phyloP scores from a whole-genome alignment of 169 alveolate genomes.

The Plasmodium vinckei region DNA sequence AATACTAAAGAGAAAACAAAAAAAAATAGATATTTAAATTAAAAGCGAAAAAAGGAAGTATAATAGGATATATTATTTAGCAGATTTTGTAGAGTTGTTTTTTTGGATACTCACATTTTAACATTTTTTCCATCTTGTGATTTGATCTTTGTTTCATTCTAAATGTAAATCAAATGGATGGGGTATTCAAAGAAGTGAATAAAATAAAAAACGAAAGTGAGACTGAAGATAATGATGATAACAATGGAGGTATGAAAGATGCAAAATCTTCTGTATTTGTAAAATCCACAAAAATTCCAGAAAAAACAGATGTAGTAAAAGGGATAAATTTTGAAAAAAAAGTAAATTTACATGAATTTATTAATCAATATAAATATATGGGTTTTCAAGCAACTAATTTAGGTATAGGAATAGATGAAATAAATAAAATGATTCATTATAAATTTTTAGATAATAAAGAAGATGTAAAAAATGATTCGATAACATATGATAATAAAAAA shows the following conservation, averaged over 20 bases:
- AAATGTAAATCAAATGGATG: not conserved
- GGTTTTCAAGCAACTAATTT: constrained; percentile 87
- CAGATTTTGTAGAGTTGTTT: no score
- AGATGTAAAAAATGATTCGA: constrained; percentile 71
- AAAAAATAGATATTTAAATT: no score
- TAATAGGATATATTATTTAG: no score
- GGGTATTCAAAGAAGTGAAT: constrained; percentile 33
- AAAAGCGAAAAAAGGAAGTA: no score
- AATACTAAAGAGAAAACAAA: no score
- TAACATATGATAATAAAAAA: constrained; percentile 87
- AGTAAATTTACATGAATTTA: constrained; percentile 75
- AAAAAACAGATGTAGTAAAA: constrained; percentile 77
- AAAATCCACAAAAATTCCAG: constrained; percentile 76
- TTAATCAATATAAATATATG: constrained; percentile 78
- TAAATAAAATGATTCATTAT: constrained; percentile 83
- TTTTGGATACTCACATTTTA: no score
- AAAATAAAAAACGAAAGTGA: constrained; percentile 59
- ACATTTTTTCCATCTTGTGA: no score
- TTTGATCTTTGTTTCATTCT: no score
- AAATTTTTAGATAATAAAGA: constrained; percentile 69
- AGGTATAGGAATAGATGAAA: constrained; percentile 85
- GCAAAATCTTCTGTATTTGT: constrained; percentile 75
- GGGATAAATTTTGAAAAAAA: constrained; percentile 80
- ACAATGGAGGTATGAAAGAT: constrained; percentile 16
- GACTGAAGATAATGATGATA: constrained; percentile 21